Conservation (phyloP, 192 early-diverging fungal species). For the Cladochytrium replicatum region DNA sequence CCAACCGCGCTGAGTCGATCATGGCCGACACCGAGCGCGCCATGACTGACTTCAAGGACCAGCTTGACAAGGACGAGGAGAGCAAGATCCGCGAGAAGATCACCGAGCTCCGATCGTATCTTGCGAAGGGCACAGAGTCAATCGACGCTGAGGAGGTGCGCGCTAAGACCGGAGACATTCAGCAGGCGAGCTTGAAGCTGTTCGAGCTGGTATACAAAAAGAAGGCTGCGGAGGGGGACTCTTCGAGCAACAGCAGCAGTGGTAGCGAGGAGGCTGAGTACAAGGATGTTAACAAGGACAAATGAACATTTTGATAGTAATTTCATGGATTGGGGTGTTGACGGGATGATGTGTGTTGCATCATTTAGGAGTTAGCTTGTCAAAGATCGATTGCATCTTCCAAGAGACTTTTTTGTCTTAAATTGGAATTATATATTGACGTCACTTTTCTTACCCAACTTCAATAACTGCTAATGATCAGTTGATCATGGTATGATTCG, state of each 20-base stretch:
- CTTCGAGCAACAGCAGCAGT: conserved; percentile 18
- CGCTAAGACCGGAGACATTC: conserved; percentile 72
- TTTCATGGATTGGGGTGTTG: too few relatives aligned
- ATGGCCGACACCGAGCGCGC: conserved; percentile 91
- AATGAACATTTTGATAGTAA: too few relatives aligned
- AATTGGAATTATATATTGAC: too few relatives aligned
- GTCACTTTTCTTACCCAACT: too few relatives aligned
- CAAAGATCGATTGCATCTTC: too few relatives aligned
- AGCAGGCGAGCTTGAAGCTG: conserved; percentile 85
- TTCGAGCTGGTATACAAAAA: conserved; percentile 98
- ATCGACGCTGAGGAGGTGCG: conserved; percentile 79
- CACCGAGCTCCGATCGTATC: conserved; percentile 63
- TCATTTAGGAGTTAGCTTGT: too few relatives aligned
- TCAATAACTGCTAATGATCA: too few relatives aligned
- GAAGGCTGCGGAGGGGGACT: conserved; percentile 17
- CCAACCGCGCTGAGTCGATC: conserved; percentile 87
- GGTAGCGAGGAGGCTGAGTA: conserved; percentile 59
- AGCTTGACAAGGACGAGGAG: conserved; percentile 76
- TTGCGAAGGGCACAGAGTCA: conserved; percentile 61
- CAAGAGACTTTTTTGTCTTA: too few relatives aligned
- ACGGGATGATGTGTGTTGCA: too few relatives aligned
- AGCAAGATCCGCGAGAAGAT: conserved; percentile 83
- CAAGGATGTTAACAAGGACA: conserved; percentile 69
- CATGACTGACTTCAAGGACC: conserved; percentile 93
- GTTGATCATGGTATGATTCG: too few relatives aligned